phyloP scores from a whole-genome alignment of 495 filamentous ascomycete genomes.

The Xanthoparmelia taractica region DNA sequence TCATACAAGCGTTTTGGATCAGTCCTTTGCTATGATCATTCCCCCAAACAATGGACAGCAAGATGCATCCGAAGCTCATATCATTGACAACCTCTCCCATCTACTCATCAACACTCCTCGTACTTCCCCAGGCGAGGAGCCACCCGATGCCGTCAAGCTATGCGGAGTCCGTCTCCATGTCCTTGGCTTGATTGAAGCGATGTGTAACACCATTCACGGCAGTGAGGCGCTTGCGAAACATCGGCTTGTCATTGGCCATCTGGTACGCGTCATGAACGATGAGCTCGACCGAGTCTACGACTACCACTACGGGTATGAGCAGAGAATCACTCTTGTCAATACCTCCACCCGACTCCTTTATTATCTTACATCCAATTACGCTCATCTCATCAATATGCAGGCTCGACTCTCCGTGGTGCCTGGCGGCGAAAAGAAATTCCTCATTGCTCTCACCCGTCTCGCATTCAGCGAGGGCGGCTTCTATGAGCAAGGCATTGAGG shows the following conservation, averaged over 20 bases:
- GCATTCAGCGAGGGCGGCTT: constrained; percentile 58
- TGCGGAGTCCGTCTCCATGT: constrained; percentile 50
- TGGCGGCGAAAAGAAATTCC: constrained; percentile 57
- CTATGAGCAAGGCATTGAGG: constrained; percentile 58
- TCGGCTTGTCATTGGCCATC: constrained; percentile 46
- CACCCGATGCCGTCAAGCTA: constrained; percentile 44
- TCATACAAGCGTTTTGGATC: constrained; percentile 48
- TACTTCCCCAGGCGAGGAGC: constrained; percentile 39
- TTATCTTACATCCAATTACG: constrained; percentile 46
- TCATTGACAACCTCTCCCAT: constrained; percentile 53
- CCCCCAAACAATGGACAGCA: constrained; percentile 45
- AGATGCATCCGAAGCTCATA: constrained; percentile 46
- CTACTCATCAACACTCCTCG: constrained; percentile 52
- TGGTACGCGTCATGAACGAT: constrained; percentile 57
- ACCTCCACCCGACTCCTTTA: constrained; percentile 53
- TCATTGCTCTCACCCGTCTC: constrained; percentile 56
- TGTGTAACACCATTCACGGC: constrained; percentile 44
- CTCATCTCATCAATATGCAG: constrained; percentile 44
- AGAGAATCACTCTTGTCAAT: constrained; percentile 48
- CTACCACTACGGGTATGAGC: constrained; percentile 32
- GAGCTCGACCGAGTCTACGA: constrained; percentile 55
- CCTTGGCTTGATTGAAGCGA: constrained; percentile 45
- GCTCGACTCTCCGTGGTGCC: constrained; percentile 48
- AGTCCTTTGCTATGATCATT: constrained; percentile 54
- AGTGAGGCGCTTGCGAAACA: constrained; percentile 47